Base-by-base conservation (phyloP, 2,329 filamentous ascomycete species). In the Mollisiaceae sp. region DNA sequence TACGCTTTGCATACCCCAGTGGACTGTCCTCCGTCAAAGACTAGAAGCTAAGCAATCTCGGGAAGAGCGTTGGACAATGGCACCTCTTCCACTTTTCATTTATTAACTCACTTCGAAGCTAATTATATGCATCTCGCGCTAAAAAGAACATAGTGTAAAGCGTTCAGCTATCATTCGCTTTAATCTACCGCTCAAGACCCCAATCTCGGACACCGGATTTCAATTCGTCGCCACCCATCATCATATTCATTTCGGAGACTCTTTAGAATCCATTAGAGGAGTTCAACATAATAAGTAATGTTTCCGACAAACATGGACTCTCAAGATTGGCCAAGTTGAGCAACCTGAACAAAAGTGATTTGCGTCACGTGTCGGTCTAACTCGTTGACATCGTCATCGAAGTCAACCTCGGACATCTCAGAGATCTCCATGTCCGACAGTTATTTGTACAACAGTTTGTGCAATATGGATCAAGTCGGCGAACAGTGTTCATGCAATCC, bases 331-430 rank as follows among this genome's bases (percentile, higher is more conserved):
- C n/a, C 47, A 32, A 32, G 27, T 6, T 6, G 27, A 32, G 6
- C 27, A 14, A 50, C 11, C 12, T 15, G 5, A 24, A n/a, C 9
- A 11, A 35, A 54, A 27, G 22, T 54, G 4, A 18, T 41, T 18
- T 41, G 12, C 14, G 12, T 54, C 50, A 54, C 50, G 50, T 54
- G 50, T 54, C 2, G 9, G 14, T 50, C 50, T 35, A 54, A 27
- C 9, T 54, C 45, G 15, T 24, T 8, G 50, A n/a, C 24, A 54
- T 54, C 24, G 50, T 54, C 24, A 54, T 54, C 50, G 24, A 54
- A 32, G 24, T 27, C 22, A 4, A 32, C 14, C 14, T 32, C 50
- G 24, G 22, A 54, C 50, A 14, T 27, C 11, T n/a, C 14, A 9
- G 24, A 6, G 5, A 8, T 15, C 24, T 27, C 50, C 22, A 15